Base-by-base conservation (phyloP, 2,329 filamentous ascomycete genomes). In the Aspergillus viridinutans region DNA sequence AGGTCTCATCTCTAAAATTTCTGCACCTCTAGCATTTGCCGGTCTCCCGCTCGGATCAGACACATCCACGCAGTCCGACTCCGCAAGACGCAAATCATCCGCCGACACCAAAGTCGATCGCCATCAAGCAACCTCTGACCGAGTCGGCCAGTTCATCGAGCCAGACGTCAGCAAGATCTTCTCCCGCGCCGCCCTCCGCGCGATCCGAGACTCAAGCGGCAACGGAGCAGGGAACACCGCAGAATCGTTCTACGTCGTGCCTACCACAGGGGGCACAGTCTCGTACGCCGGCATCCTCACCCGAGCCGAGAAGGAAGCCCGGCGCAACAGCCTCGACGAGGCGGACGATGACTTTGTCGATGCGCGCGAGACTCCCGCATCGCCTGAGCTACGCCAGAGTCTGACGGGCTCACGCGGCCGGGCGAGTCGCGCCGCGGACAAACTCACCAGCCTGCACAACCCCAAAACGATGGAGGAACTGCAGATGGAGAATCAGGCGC, bases 181-280 rank as follows among this genome's bases (percentile, higher is more conserved):
- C 72, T 96, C 92, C 43, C 87, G 86, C 63, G 91, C 93, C 12
- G 90, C 93, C 3, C 82, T 97, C 54, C 84, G 88, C 52, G 90
- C 92, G 0, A 82, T 96, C 45, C 82, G 85, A 21, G 86, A 90
- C 55, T 87, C 88, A 49, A 74, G 76, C 29, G 85, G 85, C 0
- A 81, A 82, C 17, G 70, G 75, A n/a, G 75, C 78, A 12, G 84
- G 81, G 57, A 89, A 90, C 66, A 61, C 74, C 3, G 78, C 79
- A 6, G 82, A 85, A 62, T 94, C 90, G 8, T 99, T 99, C 77
- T 97, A 97, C 71, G 89, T 97, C 1, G 94, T 99, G 1, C 94
- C 93, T 3, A 90, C 90, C 0, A 91, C 90, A 20, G 93, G 94
- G 4, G 92, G 93, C 61, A 97, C 92, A 2, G 88, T 92, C 58